phyloP scores from a whole-genome alignment of 164 flowering plant species.

The Vitis cinerea region DNA sequence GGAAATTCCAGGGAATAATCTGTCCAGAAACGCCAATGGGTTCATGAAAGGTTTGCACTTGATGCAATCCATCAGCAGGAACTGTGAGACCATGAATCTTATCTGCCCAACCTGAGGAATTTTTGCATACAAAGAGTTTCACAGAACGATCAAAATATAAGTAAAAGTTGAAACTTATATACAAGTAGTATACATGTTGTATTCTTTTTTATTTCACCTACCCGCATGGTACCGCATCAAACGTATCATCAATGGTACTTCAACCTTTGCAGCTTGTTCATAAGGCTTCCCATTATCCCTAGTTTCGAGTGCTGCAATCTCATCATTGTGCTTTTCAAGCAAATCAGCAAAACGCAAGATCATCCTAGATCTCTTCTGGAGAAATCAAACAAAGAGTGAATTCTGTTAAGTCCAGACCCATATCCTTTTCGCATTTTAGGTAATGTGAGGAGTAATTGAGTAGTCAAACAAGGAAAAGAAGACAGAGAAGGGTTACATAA shows the following conservation, averaged over 20 bases:
- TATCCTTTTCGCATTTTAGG: not conserved
- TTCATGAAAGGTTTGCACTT: slow-evolving; percentile 49
- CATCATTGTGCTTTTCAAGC: slow-evolving; percentile 59
- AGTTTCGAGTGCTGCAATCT: slow-evolving; percentile 63
- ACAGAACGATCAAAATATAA: not conserved
- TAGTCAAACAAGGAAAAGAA: not conserved
- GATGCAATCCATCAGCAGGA: slow-evolving; percentile 47
- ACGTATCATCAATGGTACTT: slow-evolving; percentile 54
- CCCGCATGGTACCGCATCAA: slow-evolving; percentile 65
- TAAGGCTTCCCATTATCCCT: slow-evolving; percentile 75
- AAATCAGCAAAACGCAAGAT: slow-evolving; percentile 55
- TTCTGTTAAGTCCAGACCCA: no score
- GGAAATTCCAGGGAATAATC: slow-evolving; percentile 56
- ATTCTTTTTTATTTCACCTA: slow-evolving; percentile 13
- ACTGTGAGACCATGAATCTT: slow-evolving; percentile 53
- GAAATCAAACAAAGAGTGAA: not conserved
- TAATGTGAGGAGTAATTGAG: no score
- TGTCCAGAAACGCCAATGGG: slow-evolving; percentile 53
- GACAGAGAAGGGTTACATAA: slow-evolving; percentile 11
- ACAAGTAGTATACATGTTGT: no score
- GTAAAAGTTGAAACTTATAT: no score
- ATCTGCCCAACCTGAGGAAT: slow-evolving; percentile 52
- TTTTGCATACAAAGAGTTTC: not conserved
- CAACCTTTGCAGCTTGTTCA: slow-evolving; percentile 50
- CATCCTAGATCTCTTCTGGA: slow-evolving; percentile 53